Conservation (phyloP, 2,329 filamentous ascomycete species). For the Pezicula rhizophila region DNA sequence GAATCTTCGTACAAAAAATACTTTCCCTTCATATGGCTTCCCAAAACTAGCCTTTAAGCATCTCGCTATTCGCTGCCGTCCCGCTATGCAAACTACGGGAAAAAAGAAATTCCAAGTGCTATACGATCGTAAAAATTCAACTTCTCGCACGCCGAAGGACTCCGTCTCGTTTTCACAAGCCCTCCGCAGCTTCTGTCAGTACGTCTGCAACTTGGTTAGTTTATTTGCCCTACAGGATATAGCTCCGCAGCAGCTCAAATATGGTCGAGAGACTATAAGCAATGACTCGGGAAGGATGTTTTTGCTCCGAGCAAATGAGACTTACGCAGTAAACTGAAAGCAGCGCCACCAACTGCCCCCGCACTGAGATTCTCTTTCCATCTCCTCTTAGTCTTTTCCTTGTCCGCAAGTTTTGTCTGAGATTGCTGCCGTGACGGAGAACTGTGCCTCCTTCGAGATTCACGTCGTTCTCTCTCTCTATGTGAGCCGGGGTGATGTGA, state of each 20-base stretch:
- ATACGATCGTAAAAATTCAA: not conserved
- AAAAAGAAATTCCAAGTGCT: not conserved
- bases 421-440: slow-evolving; percentile 3
- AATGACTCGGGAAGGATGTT: too few relatives aligned
- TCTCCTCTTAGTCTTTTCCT: slow-evolving; percentile 33
- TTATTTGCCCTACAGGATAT: too few relatives aligned
- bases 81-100: not conserved
- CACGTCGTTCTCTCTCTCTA: slow-evolving; percentile 5
- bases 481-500: not conserved
- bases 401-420: slow-evolving; percentile 5
- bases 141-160: not conserved
- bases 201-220: slow-evolving; percentile 29
- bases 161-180: slow-evolving; percentile 8
- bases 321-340: slow-evolving; percentile 45
- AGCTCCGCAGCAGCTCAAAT: too few relatives aligned
- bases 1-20: too few relatives aligned
- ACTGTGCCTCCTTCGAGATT: not conserved
- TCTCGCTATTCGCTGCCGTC: not conserved
- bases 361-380: slow-evolving; percentile 50
- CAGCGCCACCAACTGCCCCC: slow-evolving; percentile 55
- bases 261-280: too few relatives aligned
- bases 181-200: slow-evolving; percentile 48
- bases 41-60: not conserved
- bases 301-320: too few relatives aligned
- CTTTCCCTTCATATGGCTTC: too few relatives aligned